Evolutionary conservation across 1,284 basidiomycete species (phyloP).

Genomic region (Ceratorhiza oryzae-sativae): DNA sequence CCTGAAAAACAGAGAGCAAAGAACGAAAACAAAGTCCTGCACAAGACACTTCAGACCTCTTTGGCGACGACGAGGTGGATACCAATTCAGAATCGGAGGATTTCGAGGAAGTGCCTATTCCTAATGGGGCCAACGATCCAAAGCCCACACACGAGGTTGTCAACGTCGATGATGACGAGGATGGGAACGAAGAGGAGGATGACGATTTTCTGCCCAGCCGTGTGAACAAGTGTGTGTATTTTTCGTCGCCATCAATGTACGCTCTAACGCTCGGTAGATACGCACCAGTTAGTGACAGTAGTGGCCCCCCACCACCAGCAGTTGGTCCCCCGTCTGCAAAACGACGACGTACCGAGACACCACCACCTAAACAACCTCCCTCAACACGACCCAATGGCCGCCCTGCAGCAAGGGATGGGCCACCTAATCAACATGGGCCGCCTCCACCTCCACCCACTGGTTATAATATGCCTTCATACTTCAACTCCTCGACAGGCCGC

Average conservation of each 20-base stretch:
- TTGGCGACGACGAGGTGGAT: constrained; percentile 27
- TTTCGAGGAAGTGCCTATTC: constrained; percentile 41
- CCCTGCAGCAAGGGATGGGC: neutral
- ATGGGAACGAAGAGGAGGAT: constrained; percentile 38
- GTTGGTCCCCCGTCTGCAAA: constrained; percentile 11
- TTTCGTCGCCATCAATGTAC: neutral
- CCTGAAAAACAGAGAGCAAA: constrained; percentile 11
- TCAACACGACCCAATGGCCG: constrained; percentile 30
- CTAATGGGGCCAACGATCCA: constrained; percentile 28
- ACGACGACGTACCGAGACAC: constrained; percentile 30
- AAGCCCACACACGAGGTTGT: constrained; percentile 19
- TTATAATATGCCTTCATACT: constrained; percentile 20
- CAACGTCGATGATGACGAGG: constrained; percentile 20
- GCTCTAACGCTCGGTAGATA: constrained; percentile 12
- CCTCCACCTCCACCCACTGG: constrained; percentile 11
- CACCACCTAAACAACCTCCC: constrained; percentile 15
- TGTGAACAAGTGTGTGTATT: constrained; percentile 33
- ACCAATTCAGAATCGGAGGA: constrained; percentile 37
- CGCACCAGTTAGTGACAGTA: neutral
- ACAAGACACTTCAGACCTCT: constrained; percentile 25
- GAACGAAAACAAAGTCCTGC: constrained; percentile 21
- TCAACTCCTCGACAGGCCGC: constrained; percentile 13
- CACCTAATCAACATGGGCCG: neutral
- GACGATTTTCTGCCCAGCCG: constrained; percentile 42
- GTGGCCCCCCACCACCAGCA: neutral